These are phyloP conservation scores for Exophiala xenobiotica DNA, from an alignment of 2,329 filamentous ascomycete species.

Conservation along the genomic window DNA sequence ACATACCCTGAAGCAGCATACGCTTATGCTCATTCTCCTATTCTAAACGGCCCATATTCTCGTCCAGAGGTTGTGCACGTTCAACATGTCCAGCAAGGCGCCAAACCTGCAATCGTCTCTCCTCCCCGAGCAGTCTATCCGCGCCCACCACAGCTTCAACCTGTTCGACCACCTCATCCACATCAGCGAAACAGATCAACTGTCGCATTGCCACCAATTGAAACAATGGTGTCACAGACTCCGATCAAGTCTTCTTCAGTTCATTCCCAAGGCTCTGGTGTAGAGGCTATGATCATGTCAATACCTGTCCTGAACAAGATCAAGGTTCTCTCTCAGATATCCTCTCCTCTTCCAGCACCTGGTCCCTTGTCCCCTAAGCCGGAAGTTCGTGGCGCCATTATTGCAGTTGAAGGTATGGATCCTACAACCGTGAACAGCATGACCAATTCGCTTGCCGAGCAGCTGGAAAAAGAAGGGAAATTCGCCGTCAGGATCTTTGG, in stretches of 20 bases:
- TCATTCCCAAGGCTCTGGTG: slow-evolving; percentile 29
- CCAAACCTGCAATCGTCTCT: slow-evolving; percentile 29
- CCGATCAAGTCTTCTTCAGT: slow-evolving; percentile 28
- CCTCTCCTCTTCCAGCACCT: slow-evolving; percentile 59
- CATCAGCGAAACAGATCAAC: slow-evolving; percentile 42
- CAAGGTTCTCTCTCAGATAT: slow-evolving; percentile 71
- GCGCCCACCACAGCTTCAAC: slow-evolving; percentile 30
- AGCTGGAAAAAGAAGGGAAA: slow-evolving; percentile 53
- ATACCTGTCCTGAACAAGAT: slow-evolving; percentile 76
- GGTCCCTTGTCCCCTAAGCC: slow-evolving; percentile 35
- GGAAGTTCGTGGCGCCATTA: slow-evolving; percentile 69
- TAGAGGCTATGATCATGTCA: slow-evolving; percentile 71
- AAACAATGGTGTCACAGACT: slow-evolving; percentile 38
- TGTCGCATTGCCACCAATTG: slow-evolving; percentile 55
- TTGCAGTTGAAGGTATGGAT: slow-evolving; percentile 78
- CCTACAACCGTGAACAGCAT: slow-evolving; percentile 63
- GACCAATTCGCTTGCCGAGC: slow-evolving; percentile 60
- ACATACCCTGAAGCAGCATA: slow-evolving; percentile 33
- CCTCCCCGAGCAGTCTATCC: slow-evolving; percentile 23
- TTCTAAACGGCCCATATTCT: slow-evolving; percentile 34
- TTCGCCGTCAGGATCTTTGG: slow-evolving; percentile 52
- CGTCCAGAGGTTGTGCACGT: slow-evolving; percentile 23
- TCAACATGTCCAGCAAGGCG: slow-evolving; percentile 9
- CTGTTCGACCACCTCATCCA: slow-evolving; percentile 44
- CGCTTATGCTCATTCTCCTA: slow-evolving; percentile 36